Base-by-base conservation (phyloP, 345 rosid species). In the Orychophragmus violaceus region DNA sequence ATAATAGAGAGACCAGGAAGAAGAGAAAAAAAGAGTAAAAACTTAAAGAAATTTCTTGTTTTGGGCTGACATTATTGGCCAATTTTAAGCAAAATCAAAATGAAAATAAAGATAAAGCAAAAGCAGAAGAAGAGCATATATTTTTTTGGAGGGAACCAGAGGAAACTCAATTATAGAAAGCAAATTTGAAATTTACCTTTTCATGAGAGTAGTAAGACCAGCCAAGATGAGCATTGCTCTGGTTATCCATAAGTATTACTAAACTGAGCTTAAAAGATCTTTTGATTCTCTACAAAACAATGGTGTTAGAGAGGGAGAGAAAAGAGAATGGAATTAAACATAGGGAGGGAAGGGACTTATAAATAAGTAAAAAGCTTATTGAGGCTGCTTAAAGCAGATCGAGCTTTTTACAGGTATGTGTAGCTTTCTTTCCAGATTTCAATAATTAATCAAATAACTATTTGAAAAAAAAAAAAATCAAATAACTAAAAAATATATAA, bases 181-280 rank as follows among this genome's bases (percentile, higher is more conserved):
- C 52, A 51, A 41, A 30, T 16, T 44, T 18, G 62, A 16, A 36
- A 53, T 7, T 22, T 77, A 94, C 97, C 97, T 87, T 94, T 71
- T 83, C 96, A 18, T 87, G 95, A 72, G 82, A 80, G 78, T 60
- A 83, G 78, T 79, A 80, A 70, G 87, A 82, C 83, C 83, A 85
- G 45, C 50, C 72, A 42, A 83, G 84, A 74, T 82, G 79, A 64
- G 89, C 68, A 54, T 76, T 80, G 59, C 85, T 67, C 24, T 85
- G 91, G 56, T 51, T 77, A 18, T 93, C 98, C 98, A 93, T 89
- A 24, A 5, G 3, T 59, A 60, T 33, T 22, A 64, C 41, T 44
- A 25, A 61, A 54, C 3, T 53, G 13, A 41, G 55, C 32, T 58
- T 18, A 18, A 35, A 10, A 35, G 28, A 66, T 30, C 2, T 59